Evolutionary conservation across 306 rosid genomes (phyloP).

Genomic region (Castanea mollissima): DNA sequence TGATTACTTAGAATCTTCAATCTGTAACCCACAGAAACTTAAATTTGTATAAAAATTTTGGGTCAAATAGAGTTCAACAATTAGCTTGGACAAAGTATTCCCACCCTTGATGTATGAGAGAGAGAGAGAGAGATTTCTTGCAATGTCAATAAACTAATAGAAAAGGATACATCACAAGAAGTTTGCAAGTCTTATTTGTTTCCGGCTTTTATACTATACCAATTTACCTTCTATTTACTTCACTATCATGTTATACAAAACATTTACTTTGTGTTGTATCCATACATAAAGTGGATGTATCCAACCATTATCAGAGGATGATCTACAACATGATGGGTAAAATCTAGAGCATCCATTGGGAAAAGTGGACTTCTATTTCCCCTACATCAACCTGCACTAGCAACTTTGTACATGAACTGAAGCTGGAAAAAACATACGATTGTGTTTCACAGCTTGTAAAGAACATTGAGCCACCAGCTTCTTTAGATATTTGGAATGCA

Average conservation of each 20-base stretch:
- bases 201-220: background rate
- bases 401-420: background rate
- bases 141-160: background rate
- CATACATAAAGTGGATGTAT: background rate
- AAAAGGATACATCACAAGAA: background rate
- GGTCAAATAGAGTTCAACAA: too few relatives aligned
- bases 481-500: background rate
- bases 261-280: background rate
- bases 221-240: too few relatives aligned
- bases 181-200: background rate
- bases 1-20: too few relatives aligned
- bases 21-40: too few relatives aligned
- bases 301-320: background rate
- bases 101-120: too few relatives aligned
- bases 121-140: too few relatives aligned
- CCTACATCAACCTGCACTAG: background rate
- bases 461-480: background rate
- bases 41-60: too few relatives aligned
- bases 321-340: background rate
- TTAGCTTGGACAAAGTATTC: too few relatives aligned
- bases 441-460: background rate
- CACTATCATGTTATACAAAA: background rate
- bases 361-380: background rate
- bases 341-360: background rate
- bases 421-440: background rate